These are phyloP conservation scores for Ilyonectria sp. DNA, from an alignment of 2,329 filamentous ascomycete species.

Conservation along the genomic window DNA sequence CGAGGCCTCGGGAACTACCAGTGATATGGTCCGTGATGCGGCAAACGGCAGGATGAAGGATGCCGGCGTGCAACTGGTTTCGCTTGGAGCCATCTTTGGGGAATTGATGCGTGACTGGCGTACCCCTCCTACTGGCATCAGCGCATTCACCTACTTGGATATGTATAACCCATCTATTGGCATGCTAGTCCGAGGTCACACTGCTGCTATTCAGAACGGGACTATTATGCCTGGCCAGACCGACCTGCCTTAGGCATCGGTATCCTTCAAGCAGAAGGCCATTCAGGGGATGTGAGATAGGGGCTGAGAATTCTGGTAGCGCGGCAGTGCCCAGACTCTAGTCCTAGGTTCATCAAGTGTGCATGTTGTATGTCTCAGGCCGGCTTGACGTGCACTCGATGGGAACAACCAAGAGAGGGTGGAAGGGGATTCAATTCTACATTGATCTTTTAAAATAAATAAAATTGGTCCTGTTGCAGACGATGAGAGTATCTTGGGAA, in stretches of 20 bases:
- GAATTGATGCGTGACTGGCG: constrained; percentile 73
- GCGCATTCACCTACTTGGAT: constrained; percentile 68
- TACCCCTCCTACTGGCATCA: constrained; percentile 53
- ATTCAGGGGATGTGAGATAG: too few relatives aligned
- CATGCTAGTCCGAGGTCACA: constrained; percentile 66
- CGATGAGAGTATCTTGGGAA: too few relatives aligned
- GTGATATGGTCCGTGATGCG: constrained; percentile 64
- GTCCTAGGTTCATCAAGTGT: not conserved
- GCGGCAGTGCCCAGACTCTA: not conserved
- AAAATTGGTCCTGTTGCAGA: too few relatives aligned
- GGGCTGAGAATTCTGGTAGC: not conserved
- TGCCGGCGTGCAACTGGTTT: constrained; percentile 69
- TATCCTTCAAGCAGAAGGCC: not conserved
- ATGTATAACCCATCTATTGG: constrained; percentile 68
- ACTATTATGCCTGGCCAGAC: constrained; percentile 65
- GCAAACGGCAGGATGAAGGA: constrained; percentile 71
- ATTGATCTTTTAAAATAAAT: too few relatives aligned
- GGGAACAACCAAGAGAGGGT: too few relatives aligned
- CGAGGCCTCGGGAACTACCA: constrained; percentile 71
- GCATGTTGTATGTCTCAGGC: not conserved
- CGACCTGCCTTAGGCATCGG: not conserved
- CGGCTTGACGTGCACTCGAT: too few relatives aligned
- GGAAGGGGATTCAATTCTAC: too few relatives aligned
- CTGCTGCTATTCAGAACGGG: constrained; percentile 66
- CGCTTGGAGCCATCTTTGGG: constrained; percentile 65